Conservation (phyloP, 2,329 filamentous ascomycete genomes). For the Knoxdaviesia proteae region DNA sequence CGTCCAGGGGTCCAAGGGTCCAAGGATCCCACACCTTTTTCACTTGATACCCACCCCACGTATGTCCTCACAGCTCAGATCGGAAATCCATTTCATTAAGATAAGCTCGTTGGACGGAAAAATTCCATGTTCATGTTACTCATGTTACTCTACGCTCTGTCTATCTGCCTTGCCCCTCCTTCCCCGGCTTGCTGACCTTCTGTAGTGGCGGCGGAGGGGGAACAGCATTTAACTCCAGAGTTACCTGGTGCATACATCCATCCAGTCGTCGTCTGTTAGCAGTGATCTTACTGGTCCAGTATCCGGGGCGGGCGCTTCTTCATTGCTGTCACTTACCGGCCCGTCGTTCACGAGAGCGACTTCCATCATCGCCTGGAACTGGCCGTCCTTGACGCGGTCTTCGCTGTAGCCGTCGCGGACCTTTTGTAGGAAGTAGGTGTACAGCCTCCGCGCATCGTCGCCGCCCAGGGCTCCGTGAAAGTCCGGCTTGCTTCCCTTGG, state of each 20-base stretch:
- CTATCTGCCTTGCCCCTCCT: no score
- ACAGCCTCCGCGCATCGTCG: slow-evolving; percentile 60
- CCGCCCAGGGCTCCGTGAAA: slow-evolving; percentile 75
- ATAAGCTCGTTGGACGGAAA: no score
- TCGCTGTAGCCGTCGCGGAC: slow-evolving; percentile 50
- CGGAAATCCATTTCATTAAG: no score
- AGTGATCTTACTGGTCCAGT: not conserved
- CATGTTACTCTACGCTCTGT: no score
- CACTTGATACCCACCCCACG: no score
- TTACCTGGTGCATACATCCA: slow-evolving; percentile 4
- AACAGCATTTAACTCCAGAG: slow-evolving; percentile 6
- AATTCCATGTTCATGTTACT: no score
- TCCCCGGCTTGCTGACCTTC: not conserved
- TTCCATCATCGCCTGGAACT: slow-evolving; percentile 98
- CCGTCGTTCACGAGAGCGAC: slow-evolving; percentile 80
- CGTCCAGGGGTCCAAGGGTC: no score
- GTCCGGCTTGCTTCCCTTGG: slow-evolving; percentile 86
- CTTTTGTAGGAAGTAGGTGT: slow-evolving; percentile 63
- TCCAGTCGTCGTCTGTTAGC: not conserved
- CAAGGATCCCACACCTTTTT: no score
- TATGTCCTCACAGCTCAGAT: no score
- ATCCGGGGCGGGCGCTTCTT: no score
- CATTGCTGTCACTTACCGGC: slow-evolving; percentile 23
- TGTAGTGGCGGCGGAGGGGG: not conserved
- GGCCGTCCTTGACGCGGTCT: slow-evolving; percentile 76